Evolutionary conservation across 192 early-diverging fungal species (phyloP), one percentile per base, ranked within the genome.

Genomic region (Backusella macrospora): DNA sequence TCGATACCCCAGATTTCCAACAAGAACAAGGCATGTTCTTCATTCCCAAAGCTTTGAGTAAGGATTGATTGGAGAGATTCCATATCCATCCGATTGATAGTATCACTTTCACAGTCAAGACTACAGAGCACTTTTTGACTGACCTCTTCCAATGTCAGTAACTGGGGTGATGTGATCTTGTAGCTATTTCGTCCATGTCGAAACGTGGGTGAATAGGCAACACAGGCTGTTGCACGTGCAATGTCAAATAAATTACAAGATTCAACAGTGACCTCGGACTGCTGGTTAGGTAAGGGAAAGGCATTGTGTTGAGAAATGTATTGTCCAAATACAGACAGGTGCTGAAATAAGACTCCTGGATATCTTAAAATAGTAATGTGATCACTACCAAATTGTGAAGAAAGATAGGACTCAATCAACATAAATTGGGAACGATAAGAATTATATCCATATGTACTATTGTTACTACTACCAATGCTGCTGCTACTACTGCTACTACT

Each of bases 1-100:
- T 76, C 73, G 16, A 80, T 43, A 38, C 78, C 78, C 79, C 79
- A 81, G 67, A 81, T 73, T 43, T 81, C 79, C 71, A 81, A 52
- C 8, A 76, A 26, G 37, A 76, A 81, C 14, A 40, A 37, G 16
- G 69, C 79, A 46, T 77, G 76, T 37, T 81, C 79, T 18, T 81
- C 79, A 34, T 76, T 76, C 0, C 74, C 68, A 18, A 81, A n/a
- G 46, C 67, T 77, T 5, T 81, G 72, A 15, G 40, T 48, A 8
- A 79, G 66, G n/a, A 79, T 40, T 5, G 70, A 38, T 37, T 48
- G 65, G 0, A 81, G 59, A 4, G 62, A 29, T 2, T 40, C 38
- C 14, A 77, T 10, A 16, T 81, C 75, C 71, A 81, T 77, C 4
- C 47, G 45, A 46, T 81, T 72, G 43, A 81, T 70, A 6, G 75